Evolutionary conservation across 441 rosid genomes (phyloP), one percentile per base, ranked within the genome.

Genomic region (Omphalea diandra): DNA sequence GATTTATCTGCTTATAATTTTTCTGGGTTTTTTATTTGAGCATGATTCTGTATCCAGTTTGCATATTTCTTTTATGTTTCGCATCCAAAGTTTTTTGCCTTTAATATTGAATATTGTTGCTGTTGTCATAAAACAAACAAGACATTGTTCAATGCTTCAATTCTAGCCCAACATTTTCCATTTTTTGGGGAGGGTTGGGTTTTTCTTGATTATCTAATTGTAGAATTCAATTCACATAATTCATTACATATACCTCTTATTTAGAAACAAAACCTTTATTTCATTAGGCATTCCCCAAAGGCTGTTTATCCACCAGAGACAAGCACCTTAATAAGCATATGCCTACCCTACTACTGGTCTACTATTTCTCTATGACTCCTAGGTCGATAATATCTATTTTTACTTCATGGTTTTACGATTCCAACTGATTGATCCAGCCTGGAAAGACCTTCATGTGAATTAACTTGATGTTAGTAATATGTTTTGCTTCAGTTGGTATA

Each of bases 131-230:
- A 31, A 49, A 11, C 8, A 65, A 49, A 5, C 2, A 49, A 49
- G 26, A 49, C 41, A 63, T 27, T 7, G 8, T 18, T 31, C n/a
- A n/a, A n/a, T n/a, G n/a, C 43, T 20, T 15, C 20, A 36, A 22
- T 36, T 53, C 12, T 36, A n/a, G n/a, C n/a, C n/a, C n/a, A n/a
- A n/a, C n/a, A n/a, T 53, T 47, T n/a, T n/a, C n/a, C n/a, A n/a
- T n/a, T n/a, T n/a, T n/a, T n/a, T n/a, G n/a, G 27, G 46, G 15
- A 36, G 29, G 52, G n/a, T 31, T 47, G 22, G 27, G 24, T 57
- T 43, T 65, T 38, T 59, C 36, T 49, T 38, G 62, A 43, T 67
- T 61, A 10, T 52, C 63, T 60, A 24, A 24, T 29, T 33, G 6
- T 40, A 41, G 73, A 2, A 35, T 44, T 65, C 36, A n/a, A 26